Base-by-base conservation (phyloP, 768 basidiomycete genomes). In the Leccinellum albellum region DNA sequence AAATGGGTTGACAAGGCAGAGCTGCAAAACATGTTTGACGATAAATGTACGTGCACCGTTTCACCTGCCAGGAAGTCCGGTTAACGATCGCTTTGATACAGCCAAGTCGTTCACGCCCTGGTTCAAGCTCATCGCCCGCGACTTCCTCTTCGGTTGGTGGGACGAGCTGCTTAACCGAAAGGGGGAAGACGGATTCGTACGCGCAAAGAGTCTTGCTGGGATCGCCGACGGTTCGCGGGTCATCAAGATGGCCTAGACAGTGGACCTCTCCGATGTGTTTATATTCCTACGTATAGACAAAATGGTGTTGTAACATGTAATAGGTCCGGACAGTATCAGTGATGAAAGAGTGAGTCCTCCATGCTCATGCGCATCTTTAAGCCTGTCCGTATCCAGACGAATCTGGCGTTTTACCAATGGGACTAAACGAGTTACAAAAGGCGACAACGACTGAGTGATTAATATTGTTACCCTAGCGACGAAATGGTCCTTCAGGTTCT, bases 61-160 rank as follows among this genome's bases (percentile, higher is more conserved):
- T 58, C 46, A 45, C n/a, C 20, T 51, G 17, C 20, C 33, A 31
- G 54, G 21, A 53, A 57, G 31, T 37, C 6, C 28, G 31, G 31
- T 46, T 20, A 26, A 54, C 15, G 32, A 44, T 29, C 26, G 23
- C 54, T 57, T 35, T 21, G 20, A 56, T 8, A 6, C 65, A 96
- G 93, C 74, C 55, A 91, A 91, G 71, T 83, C 82, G 2, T 99
- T 99, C 73, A 99, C 97, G 7, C 97, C 97, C 0, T 99, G 97
- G 97, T 99, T 99, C 85, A 92, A 94, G 73, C 85, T 98, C 28
- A 98, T 99, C 67, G 94, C 94, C 2, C 85, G 94, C 4, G 94
- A 98, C 70, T 96, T 96, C 74, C 80, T 99, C 44, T 98, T 95
- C 69, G 92, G 91, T 23, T 99, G 97, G 97, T 99, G 97, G 97